Conservation (phyloP, 2,329 filamentous ascomycete genomes). For the Colletotrichum salicis region DNA sequence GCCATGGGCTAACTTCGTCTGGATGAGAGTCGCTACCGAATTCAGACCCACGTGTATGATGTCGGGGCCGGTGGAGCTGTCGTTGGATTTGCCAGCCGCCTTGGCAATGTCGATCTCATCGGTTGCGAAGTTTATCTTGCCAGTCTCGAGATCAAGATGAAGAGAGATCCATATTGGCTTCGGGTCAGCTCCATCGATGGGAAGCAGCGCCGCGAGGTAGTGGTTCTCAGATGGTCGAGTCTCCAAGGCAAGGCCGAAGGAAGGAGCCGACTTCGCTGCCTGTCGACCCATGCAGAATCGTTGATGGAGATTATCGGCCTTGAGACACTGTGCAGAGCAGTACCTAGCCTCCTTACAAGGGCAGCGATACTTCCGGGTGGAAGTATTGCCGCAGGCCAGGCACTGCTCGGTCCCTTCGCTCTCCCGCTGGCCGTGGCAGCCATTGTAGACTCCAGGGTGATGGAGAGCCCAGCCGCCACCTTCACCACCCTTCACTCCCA, state of each 20-base stretch:
- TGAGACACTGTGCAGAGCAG: background rate
- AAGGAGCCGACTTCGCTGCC: background rate
- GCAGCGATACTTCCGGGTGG: background rate
- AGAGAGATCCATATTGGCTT: background rate
- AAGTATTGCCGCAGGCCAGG: background rate
- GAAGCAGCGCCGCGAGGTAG: rapidly evolving
- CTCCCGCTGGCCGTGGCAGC: background rate
- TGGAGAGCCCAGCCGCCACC: background rate
- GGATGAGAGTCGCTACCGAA: background rate
- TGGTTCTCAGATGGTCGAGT: background rate
- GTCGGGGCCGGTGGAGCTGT: background rate
- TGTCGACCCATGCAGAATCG: background rate
- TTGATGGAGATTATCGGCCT: background rate
- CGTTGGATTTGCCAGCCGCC: background rate
- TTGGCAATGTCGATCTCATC: background rate
- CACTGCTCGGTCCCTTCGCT: background rate
- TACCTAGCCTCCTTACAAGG: background rate
- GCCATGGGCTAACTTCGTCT: background rate
- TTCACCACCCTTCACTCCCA: background rate
- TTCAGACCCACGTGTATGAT: background rate
- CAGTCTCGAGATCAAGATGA: background rate
- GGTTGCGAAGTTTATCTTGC: background rate
- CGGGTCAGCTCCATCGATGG: rapidly evolving
- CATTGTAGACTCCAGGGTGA: background rate
- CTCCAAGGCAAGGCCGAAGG: background rate